These are phyloP conservation scores for Knufia fluminis DNA, from an alignment of 2,329 filamentous ascomycete species.

Conservation along the genomic window DNA sequence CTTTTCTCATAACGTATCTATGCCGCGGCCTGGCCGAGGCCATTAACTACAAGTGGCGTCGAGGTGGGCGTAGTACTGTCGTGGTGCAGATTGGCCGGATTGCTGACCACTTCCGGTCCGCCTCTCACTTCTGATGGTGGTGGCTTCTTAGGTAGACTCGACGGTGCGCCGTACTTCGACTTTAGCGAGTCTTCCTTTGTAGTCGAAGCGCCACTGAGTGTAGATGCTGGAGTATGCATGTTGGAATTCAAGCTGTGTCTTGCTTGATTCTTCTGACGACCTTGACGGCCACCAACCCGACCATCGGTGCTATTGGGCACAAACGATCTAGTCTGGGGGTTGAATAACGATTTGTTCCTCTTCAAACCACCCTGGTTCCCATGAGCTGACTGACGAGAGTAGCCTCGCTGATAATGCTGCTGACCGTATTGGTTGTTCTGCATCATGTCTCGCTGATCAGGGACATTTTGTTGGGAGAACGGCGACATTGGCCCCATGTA, in stretches of 20 bases:
- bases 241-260: slow-evolving; percentile 24
- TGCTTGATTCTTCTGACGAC: slow-evolving; percentile 13
- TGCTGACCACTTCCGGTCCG: neutral
- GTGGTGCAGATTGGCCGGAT: neutral
- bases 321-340: slow-evolving; percentile 89
- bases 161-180: slow-evolving; percentile 42
- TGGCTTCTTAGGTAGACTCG: slow-evolving; percentile 42
- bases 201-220: slow-evolving; percentile 4
- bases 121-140: slow-evolving; percentile 30
- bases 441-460: slow-evolving; percentile 65
- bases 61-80: neutral
- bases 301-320: slow-evolving; percentile 51
- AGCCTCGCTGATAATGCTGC: neutral
- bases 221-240: neutral
- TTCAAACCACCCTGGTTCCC: slow-evolving; percentile 71
- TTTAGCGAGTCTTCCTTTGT: slow-evolving; percentile 21
- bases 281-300: slow-evolving; percentile 28
- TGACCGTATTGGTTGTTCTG: slow-evolving; percentile 59
- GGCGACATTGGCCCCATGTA: neutral
- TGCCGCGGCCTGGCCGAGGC: neutral
- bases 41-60: neutral
- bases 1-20: slow-evolving; percentile 1
- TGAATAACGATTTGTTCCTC: slow-evolving; percentile 68
- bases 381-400: slow-evolving; percentile 11
- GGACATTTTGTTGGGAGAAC: slow-evolving; percentile 46